Base-by-base conservation (phyloP, 108 stramenopile genomes). In the Cyclostephanos invisitatus region DNA sequence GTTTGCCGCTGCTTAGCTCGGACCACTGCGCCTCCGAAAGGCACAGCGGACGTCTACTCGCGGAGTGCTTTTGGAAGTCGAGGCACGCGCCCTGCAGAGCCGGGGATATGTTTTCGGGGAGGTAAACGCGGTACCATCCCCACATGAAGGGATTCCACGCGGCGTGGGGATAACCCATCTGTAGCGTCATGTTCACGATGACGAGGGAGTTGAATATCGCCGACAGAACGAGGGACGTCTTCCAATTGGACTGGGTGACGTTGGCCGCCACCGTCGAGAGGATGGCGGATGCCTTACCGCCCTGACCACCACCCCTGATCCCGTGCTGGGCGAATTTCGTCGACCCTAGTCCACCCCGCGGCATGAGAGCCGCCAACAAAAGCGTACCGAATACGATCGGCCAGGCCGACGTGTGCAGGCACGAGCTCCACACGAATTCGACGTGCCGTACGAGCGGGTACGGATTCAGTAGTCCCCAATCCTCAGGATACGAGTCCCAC, bases 141-240 rank as follows among this genome's bases (percentile, higher is more conserved):
- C 79, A 80, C 32, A 75, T 62, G 38, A 73, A 73, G 1, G 79
- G 79, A 35, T 80, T 80, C 79, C 79, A 80, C 12, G 75, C 35
- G 9, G 42, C 22, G 11, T 69, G 70, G 42, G 79, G 79, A 12
- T 40, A 37, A 12, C 68, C 74, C 69, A 80, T 80, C 40, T 80
- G 79, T 21, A 80, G 62, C 11, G 62, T 51, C 74, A 75, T 75
- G 6, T 71, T 60, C 25, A 67, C 61, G 3, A 75, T 50, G 25
- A 64, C 69, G 4, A 35, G 24, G 29, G 62, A 47, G 18, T 62
- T 28, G 38, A 80, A 63, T 0, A 70, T 11, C 15, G 75, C 8
- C 12, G 79, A 57, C 8, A 80, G n/a, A 0, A 56, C 53, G 22
- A 78, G 20, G 15, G 77, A 65, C 68, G 74, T 74, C 54, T 75